These are phyloP conservation scores for Claviceps lovelessii DNA, from an alignment of 2,329 filamentous ascomycete species.

Conservation along the genomic window DNA sequence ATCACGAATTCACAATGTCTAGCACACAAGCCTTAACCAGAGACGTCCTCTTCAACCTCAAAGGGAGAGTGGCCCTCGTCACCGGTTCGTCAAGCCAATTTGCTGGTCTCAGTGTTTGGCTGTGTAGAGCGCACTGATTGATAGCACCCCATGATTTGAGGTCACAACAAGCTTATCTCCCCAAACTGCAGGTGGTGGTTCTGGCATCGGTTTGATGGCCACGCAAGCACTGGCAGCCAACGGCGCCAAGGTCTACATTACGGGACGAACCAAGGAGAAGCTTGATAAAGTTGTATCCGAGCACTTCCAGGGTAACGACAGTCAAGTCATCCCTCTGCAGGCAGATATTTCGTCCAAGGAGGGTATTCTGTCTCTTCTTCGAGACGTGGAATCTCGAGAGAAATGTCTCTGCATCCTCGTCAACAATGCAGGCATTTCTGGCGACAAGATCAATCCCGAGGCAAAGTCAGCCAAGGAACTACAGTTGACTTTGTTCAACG, in stretches of 20 bases:
- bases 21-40: conserved; percentile 17
- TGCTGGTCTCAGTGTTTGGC: neutral
- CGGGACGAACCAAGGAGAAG: conserved; percentile 48
- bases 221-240: conserved; percentile 52
- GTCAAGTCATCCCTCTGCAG: conserved; percentile 43
- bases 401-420: conserved; percentile 48
- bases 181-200: conserved; percentile 29
- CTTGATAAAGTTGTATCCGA: conserved; percentile 44
- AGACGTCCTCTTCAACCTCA: conserved; percentile 27
- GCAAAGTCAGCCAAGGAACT: conserved; percentile 37
- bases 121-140: neutral
- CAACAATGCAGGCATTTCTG: conserved; percentile 55
- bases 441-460: conserved; percentile 32
- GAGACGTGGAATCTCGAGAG: conserved; percentile 41
- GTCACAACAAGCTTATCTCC: neutral
- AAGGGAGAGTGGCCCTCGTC: conserved; percentile 29
- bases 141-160: too few species aligned
- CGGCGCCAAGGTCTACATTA: conserved; percentile 57
- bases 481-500: conserved; percentile 52
- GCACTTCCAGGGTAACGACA: conserved; percentile 37
- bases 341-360: conserved; percentile 50
- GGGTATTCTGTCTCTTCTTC: conserved; percentile 41
- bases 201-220: conserved; percentile 56
- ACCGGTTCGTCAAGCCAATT: conserved; percentile 19
- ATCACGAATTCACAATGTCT: conserved; percentile 1